Evolutionary conservation across 441 rosid species (phyloP), one percentile per base, ranked within the genome.

Genomic region (Populus hybrid): DNA sequence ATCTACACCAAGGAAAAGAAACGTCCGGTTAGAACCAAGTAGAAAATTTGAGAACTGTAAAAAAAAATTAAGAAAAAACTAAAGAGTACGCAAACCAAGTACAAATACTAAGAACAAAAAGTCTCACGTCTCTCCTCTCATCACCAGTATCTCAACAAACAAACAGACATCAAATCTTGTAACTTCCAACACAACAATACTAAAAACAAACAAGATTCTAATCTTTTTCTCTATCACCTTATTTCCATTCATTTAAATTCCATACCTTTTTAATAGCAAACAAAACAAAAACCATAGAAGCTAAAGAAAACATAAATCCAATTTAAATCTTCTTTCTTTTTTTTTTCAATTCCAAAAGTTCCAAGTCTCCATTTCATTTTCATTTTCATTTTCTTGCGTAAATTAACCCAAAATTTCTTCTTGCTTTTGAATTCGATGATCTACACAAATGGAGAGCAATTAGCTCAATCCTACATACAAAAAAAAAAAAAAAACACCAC

Each of bases 1-100:
- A 94, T 72, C 96, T 94, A 83, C 79, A 86, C n/a, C 67, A 72
- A 67, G 9, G 26, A 3, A 70, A 69, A 8, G 24, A 76, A 67
- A 76, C 18, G n/a, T 8, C 70, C 26, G 18, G 28, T 36, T 57
- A 46, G 12, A 35, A 35, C 0, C 2, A 6, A 24, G 30, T 8
- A 54, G 16, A 59, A 69, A 32, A 71, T 10, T 20, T 50, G 42
- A 42, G 30, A 24, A 70, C 6, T 61, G 26, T 59, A 59, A 59
- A 32, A 54, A 54, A 54, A 18, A 54, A 54, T 12, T 16, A 18
- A 32, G 34, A 9, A 54, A n/a, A n/a, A 21, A 3, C 10, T n/a
- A 61, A 61, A 3, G 26, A 61, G 1, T 21, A 59, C 10, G 1
- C 9, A n/a, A n/a, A 59, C 65, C 24, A 8, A n/a, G 26, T 18